Evolutionary conservation across 2,329 filamentous ascomycete species (phyloP).

Genomic region (Pseudocercospora fijiensis): DNA sequence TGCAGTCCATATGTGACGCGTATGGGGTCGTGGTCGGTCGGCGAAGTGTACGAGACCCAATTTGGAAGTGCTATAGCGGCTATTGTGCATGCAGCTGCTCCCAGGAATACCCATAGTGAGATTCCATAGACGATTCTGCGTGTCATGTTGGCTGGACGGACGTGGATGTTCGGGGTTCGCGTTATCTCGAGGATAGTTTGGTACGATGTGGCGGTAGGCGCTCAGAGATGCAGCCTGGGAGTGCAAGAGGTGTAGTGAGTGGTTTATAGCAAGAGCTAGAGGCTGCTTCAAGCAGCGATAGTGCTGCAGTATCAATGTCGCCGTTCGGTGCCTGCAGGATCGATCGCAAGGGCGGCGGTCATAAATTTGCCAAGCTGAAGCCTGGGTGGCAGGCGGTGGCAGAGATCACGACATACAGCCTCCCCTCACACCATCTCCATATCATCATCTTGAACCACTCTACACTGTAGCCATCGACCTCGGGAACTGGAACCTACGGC

Average conservation of each 20-base stretch:
- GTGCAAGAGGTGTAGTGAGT: neutral
- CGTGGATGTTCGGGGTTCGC: too few relatives aligned
- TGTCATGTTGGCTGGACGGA: conserved; percentile 44
- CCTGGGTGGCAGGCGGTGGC: too few relatives aligned
- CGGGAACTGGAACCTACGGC: neutral
- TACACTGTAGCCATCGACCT: too few relatives aligned
- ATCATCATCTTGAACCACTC: too few relatives aligned
- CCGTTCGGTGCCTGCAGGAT: neutral
- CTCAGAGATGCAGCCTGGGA: neutral
- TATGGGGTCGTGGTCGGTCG: conserved; percentile 48
- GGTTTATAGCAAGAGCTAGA: neutral
- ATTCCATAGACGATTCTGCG: conserved; percentile 51
- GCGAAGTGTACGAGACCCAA: conserved; percentile 61
- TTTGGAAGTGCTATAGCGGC: conserved; percentile 66
- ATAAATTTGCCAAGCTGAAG: neutral
- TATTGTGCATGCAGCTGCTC: conserved; percentile 68
- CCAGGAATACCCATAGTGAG: conserved; percentile 49
- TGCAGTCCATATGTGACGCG: conserved; percentile 75
- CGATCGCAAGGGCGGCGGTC: neutral
- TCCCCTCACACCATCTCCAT: too few relatives aligned
- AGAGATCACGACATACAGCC: neutral
- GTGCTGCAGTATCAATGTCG: neutral
- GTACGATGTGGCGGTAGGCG: neutral
- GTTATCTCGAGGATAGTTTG: neutral
- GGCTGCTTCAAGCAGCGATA: neutral